Base-by-base conservation (phyloP, 768 basidiomycete species). In the Aureoboletus auriporus region DNA sequence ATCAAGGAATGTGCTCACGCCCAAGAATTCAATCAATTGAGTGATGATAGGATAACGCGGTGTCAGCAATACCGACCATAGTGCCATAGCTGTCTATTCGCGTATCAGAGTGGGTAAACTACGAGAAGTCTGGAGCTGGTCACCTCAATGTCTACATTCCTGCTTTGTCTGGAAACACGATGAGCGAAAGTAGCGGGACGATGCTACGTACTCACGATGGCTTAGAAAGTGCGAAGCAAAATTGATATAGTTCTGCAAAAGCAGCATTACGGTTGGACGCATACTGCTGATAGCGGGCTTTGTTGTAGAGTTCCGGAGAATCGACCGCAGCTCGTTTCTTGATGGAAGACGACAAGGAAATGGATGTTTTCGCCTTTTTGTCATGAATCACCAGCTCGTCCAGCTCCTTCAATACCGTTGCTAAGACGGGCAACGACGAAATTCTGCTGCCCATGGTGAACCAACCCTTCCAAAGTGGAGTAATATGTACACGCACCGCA, bases 81-180 rank as follows among this genome's bases (percentile, higher is more conserved):
- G 72, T 0, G 87, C 84, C 14, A 73, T 68, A 8, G 88, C 82
- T 23, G 82, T 87, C 83, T 90, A 49, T 28, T 33, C 17, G 14
- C 47, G 14, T 8, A 20, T 54, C 28, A 49, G 54, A 16, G 30
- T 13, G 28, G 11, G 34, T 3, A 5, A 37, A 17, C 34, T 36
- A 35, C 28, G 6, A 23, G 16, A 20, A 38, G 11, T 29, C 12
- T n/a, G 6, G 37, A 39, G 5, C n/a, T 17, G 56, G 71, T 57
- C 52, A 86, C 87, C 70, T 91, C 88, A 75, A 91, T 86, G 44
- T 90, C 88, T 52, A 90, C 80, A 61, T 88, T 90, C 54, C 82
- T 77, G 16, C 80, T 80, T 62, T 79, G 76, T 62, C 87, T 89
- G 38, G 28, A 29, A 28, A 46, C 23, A 27, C 16, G 34, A 39